Evolutionary conservation across 306 rosid genomes (phyloP).

Genomic region (Prunus persica): Prunus_persica_NCBIv2 NC_034016.1:484001-484500

Average conservation of each 20-base stretch:
- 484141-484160: slow-evolving; percentile 2
- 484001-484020: no score
- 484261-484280: slow-evolving; percentile 40
- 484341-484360: slow-evolving; percentile 16
- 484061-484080: slow-evolving; percentile 30
- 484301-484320: neutral
- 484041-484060: slow-evolving; percentile 27
- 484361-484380: slow-evolving; percentile 22
- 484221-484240: slow-evolving; percentile 62
- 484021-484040: slow-evolving; percentile 18
- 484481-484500: neutral
- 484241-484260: slow-evolving; percentile 19
- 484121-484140: neutral
- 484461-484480: neutral
- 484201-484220: slow-evolving; percentile 18
- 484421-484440: neutral
- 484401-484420: neutral
- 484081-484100: slow-evolving; percentile 24
- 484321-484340: neutral
- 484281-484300: neutral
- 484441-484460: neutral
- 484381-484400: neutral
- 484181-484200: slow-evolving; percentile 20
- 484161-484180: slow-evolving; percentile 7
- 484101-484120: neutral